phyloP scores from a whole-genome alignment of 257 asterid species.

The Solanum dulcamara region DNA sequence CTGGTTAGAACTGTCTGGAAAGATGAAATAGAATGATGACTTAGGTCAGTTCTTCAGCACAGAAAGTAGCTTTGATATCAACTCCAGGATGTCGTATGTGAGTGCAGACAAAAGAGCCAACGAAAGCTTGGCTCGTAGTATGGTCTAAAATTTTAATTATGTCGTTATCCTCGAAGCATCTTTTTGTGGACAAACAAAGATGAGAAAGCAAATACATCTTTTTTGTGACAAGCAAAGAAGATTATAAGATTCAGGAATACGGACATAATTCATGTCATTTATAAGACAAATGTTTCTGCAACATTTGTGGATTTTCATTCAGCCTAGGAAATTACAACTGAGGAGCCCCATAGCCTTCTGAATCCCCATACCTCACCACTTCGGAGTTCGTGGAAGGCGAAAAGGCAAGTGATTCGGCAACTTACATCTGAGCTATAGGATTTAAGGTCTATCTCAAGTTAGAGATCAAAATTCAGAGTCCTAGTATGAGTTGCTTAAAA shows the following conservation, averaged over 20 bases:
- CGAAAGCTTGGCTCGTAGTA: neutral
- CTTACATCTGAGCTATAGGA: neutral
- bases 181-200: neutral
- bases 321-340: neutral
- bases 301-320: neutral
- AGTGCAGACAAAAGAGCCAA: neutral
- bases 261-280: neutral
- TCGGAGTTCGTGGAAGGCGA: neutral
- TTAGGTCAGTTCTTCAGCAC: neutral
- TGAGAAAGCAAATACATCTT: neutral
- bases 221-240: neutral
- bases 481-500: neutral
- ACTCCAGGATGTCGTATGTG: neutral
- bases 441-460: neutral
- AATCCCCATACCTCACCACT: neutral
- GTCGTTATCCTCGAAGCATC: neutral
- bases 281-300: neutral
- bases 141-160: neutral
- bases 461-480: neutral
- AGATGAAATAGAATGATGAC: neutral
- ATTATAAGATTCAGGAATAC: neutral
- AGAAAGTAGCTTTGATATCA: neutral
- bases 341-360: neutral
- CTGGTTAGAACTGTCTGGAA: slow-evolving; percentile 85
- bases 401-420: neutral